Conservation (phyloP, 78 protist genomes). For the Protostelium mycophagum region DNA sequence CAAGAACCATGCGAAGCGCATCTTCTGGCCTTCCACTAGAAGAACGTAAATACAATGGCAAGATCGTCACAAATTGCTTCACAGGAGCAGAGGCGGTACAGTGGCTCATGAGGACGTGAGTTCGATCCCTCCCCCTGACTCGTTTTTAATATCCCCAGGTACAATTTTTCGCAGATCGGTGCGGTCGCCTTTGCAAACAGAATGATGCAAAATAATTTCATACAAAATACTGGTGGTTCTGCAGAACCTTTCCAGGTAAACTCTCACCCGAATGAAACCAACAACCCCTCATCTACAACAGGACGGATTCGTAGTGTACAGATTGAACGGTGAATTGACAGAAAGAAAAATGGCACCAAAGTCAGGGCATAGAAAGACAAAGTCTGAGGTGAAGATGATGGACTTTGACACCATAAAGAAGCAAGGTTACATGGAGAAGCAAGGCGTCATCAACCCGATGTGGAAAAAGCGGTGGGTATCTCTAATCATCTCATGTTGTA, state of each 20-base stretch:
- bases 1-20: background rate
- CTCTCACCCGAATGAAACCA: too few relatives aligned
- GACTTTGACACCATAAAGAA: background rate
- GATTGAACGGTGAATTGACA: background rate
- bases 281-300: background rate
- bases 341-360: background rate
- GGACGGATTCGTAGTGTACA: background rate
- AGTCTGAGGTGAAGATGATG: background rate
- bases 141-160: too few relatives aligned
- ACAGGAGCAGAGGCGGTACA: background rate
- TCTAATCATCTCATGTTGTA: background rate
- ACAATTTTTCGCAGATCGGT: background rate
- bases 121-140: too few relatives aligned
- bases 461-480: background rate
- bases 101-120: background rate
- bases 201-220: background rate
- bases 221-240: background rate
- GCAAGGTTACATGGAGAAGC: background rate
- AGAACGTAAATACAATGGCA: background rate
- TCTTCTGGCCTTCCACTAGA: background rate
- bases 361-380: background rate
- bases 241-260: background rate
- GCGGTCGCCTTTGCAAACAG: background rate
- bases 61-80: background rate
- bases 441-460: background rate